Base-by-base conservation (phyloP, 2,329 filamentous ascomycete species). In the Emmonsiellopsis sp. region DNA sequence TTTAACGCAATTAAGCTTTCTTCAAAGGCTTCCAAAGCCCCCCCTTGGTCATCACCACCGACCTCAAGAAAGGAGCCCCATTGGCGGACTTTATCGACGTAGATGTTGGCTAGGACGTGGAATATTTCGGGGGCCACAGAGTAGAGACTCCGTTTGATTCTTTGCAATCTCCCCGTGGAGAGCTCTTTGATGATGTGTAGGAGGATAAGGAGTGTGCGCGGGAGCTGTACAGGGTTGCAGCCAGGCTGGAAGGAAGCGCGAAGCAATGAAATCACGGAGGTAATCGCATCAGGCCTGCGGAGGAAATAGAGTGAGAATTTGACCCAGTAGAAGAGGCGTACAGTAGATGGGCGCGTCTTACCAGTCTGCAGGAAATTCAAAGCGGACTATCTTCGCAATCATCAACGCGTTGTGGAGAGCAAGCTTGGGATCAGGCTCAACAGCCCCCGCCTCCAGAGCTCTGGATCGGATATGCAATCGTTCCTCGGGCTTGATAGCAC, bases 281-380 rank as follows among this genome's bases (percentile, higher is more conserved):
- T 66, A n/a, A 79, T 71, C 1, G 71, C 73, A 56, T 78, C 73
- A 13, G 77, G 74, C 73, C 72, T 73, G 44, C 5, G n/a, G 34
- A 30, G 34, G 15, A 38, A 6, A 40, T 38, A 31, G 31, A 51
- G 53, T 50, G 58, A 51, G 15, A 42, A 51, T 31, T 26, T 34
- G 30, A 11, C 38, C 7, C 7, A 13, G 26, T 13, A 3, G 11
- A 40, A 52, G 41, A 40, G 4, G 31, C 11, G 16, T 8, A 11
- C 7, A 9, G 38, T 9, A n/a, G 15, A 26, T 51, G 11, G 52
- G 37, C 6, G 35, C 7, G 31, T 55, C 63, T 52, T 62, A 79
- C 93, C 93, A 98, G 56, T 95, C 87, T 50, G 81, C 75, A 1
- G 92, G 92, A 67, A 88, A 97, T 68, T 97, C 93, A 67, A 89